Base-by-base conservation (phyloP, 371 early-diverging fungal species). In the Parasitella parasitica region DNA sequence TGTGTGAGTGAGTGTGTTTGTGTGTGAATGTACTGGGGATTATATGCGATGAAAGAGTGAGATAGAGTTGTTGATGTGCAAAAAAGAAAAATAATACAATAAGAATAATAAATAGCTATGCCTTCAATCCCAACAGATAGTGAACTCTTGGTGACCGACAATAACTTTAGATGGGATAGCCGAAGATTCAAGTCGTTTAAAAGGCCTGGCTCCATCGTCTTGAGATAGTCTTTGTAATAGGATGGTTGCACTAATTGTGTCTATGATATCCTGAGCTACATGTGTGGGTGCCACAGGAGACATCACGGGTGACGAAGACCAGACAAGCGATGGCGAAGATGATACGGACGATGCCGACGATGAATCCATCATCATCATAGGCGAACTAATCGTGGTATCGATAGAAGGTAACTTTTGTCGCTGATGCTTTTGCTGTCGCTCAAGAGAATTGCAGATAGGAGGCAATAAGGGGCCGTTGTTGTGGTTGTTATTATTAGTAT, bases 141-240 rank as follows among this genome's bases (percentile, higher is more conserved):
- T 61, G 32, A 69, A 75, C 37, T 64, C 74, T 54, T 73, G 72
- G 37, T 76, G 64, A 15, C 68, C 74, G 16, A 74, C 72, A 35
- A 71, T 66, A 11, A 79, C 76, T 37, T 66, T 69, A 18, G 64
- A 70, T 13, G 79, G 75, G 16, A 79, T 57, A 20, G 52, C 46
- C n/a, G 61, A 52, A 6, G 66, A 57, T 13, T 63, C 62, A 7
- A 68, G 24, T 28, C 75, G 76, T 11, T 67, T 68, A 51, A 72
- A 79, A 6, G 85, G 85, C 20, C 82, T 70, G 16, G 68, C 69
- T 13, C 86, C 86, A 63, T 80, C 76, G 54, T 86, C 84, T 50
- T 76, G 81, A 0, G 84, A 84, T 50, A 86, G 67, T n/a, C 81
- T 68, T 55, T 83, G 83, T 7, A 86, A 69, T 5, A 77, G 64